phyloP scores from a whole-genome alignment of 768 basidiomycete species.

The Lactarius tabidus region DNA sequence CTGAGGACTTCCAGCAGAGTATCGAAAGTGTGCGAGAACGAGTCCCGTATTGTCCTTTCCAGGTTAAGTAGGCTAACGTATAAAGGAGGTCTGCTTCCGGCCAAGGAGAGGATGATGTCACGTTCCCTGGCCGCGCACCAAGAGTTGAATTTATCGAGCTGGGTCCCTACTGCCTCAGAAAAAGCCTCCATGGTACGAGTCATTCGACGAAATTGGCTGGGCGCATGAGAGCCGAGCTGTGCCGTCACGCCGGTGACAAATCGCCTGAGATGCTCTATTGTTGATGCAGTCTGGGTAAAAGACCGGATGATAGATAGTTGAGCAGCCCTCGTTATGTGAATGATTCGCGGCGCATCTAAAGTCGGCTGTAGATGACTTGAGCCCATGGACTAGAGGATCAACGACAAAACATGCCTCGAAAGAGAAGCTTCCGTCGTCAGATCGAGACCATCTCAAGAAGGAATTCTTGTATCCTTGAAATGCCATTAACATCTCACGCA shows the following conservation, averaged over 20 bases:
- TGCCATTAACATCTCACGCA: constrained; percentile 71
- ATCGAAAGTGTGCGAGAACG: constrained; percentile 55
- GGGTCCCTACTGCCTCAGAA: constrained; percentile 63
- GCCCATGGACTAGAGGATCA: not conserved
- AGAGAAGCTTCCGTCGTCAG: constrained; percentile 31
- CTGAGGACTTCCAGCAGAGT: constrained; percentile 51
- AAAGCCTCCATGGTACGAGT: constrained; percentile 78
- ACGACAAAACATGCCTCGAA: constrained; percentile 30
- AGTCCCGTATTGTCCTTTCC: constrained; percentile 54
- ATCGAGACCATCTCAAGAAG: constrained; percentile 39
- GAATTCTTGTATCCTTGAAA: constrained; percentile 69
- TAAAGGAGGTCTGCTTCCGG: constrained; percentile 42
- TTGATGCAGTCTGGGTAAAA: constrained; percentile 58
- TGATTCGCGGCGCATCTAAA: constrained; percentile 51
- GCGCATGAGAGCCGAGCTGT: constrained; percentile 14
- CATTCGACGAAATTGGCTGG: constrained; percentile 22
- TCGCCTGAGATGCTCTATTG: constrained; percentile 55
- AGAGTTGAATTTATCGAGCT: constrained; percentile 52
- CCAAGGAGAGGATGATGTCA: constrained; percentile 55
- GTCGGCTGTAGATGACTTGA: constrained; percentile 38
- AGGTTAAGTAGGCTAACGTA: constrained; percentile 65
- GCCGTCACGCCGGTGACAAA: constrained; percentile 48
- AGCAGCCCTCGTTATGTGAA: constrained; percentile 63
- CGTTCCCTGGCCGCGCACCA: constrained; percentile 75
- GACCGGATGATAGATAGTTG: constrained; percentile 61